phyloP scores from a whole-genome alignment of 306 rosid species.

The Dalbergia oliveri region DNA sequence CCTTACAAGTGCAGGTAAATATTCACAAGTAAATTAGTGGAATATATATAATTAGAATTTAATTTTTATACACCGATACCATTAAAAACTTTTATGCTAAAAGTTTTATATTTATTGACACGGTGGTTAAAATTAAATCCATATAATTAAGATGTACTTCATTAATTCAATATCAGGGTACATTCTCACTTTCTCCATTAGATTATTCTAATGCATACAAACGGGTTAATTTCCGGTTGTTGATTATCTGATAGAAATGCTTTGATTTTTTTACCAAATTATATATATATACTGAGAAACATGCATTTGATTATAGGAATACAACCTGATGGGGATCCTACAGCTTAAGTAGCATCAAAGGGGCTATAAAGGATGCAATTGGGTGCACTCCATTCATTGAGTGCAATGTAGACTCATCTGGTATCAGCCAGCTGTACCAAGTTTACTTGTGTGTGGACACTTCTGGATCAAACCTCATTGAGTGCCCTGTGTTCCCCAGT shows the following conservation, averaged over 20 bases:
- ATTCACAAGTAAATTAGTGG: too few relatives aligned
- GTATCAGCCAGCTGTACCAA: conserved; percentile 59
- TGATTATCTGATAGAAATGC: background rate
- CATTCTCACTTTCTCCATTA: too few relatives aligned
- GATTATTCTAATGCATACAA: too few relatives aligned
- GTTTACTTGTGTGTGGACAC: conserved; percentile 65
- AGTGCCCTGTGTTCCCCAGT: conserved; percentile 61
- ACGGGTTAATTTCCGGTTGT: too few relatives aligned
- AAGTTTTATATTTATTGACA: too few relatives aligned
- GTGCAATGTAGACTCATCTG: conserved; percentile 61
- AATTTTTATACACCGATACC: too few relatives aligned
- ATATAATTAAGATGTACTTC: too few relatives aligned
- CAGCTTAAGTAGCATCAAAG: conserved; percentile 52
- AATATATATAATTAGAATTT: too few relatives aligned
- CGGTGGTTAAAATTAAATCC: too few relatives aligned
- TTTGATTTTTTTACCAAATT: background rate
- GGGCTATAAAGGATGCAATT: conserved; percentile 48
- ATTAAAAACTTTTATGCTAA: too few relatives aligned
- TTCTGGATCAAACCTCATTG: conserved; percentile 48
- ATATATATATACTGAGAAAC: background rate
- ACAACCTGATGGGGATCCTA: conserved; percentile 58
- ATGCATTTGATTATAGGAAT: conserved; percentile 50
- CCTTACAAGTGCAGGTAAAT: conserved; percentile 61
- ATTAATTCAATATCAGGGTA: too few relatives aligned
- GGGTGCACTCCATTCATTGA: conserved; percentile 54